Percentiles rank a stretch among this genome's conserved stretches.
These are phyloP conservation scores for Apiotrichum veenhuisii DNA, from an alignment of 1,284 basidiomycete species.

Conservation along the genomic window DNA sequence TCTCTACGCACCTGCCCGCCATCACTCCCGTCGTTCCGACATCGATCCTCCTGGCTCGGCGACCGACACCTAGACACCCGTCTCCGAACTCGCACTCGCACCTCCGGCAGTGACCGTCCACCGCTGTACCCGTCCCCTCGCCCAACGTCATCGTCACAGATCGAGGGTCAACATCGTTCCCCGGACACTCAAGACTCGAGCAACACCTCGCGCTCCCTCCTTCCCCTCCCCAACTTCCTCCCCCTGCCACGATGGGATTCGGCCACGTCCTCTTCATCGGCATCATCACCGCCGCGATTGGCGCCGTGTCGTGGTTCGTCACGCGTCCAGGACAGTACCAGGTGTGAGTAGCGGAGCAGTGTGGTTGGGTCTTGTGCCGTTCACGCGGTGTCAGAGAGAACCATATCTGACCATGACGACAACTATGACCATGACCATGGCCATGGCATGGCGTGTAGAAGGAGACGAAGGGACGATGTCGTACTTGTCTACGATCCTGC, in stretches of 20 bases:
- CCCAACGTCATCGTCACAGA: not conserved
- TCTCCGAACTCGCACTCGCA: not conserved
- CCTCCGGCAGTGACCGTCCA: not conserved
- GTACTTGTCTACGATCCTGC: too few species aligned
- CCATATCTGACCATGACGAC: too few species aligned
- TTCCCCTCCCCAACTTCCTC: not conserved
- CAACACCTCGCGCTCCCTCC: not conserved
- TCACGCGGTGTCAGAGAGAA: too few species aligned
- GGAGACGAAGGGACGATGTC: too few species aligned
- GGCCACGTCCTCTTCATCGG: conserved; percentile 42
- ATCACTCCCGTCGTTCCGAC: too few species aligned
- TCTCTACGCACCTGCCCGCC: not conserved
- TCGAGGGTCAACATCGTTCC: too few species aligned
- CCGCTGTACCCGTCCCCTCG: not conserved
- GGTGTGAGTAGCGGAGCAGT: conserved; percentile 60
- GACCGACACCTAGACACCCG: too few species aligned
- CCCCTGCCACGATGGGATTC: conserved; percentile 26
- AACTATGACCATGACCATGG: not conserved
- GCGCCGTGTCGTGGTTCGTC: conserved; percentile 63
- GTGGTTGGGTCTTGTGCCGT: not conserved
- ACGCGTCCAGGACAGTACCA: conserved; percentile 81
- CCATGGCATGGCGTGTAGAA: too few species aligned
- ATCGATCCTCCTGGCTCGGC: too few species aligned
- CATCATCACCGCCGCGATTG: conserved; percentile 55
- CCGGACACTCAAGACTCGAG: too few species aligned